Base-by-base conservation (phyloP, 2,329 filamentous ascomycete species). In the Fulvia fulva region DNA sequence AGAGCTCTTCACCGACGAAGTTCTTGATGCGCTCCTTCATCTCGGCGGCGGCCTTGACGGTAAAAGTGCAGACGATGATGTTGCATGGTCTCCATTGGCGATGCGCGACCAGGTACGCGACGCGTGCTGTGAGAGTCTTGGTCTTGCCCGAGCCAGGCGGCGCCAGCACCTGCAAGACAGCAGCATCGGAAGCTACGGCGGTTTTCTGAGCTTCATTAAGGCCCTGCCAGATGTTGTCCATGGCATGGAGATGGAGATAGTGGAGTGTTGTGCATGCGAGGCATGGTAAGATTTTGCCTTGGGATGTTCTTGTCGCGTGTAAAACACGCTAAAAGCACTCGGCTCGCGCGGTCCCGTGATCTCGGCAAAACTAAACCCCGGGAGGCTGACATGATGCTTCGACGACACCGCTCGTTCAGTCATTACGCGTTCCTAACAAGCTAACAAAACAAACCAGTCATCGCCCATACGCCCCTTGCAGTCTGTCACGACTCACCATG, bases 61-160 rank as follows among this genome's bases (percentile, higher is more conserved):
- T 99, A 71, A 99, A 99, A 0, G 93, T 97, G 61, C 93, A 94
- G 59, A 97, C 93, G 59, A 99, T 87, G 68, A 97, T 86, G 76
- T 97, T 91, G 77, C 89, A 86, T 68, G 93, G 93, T 57, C 85
- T 83, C 66, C 90, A 84, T 44, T 87, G 84, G 66, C 84, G 78
- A 67, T 88, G 80, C 52, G 87, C 83, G 55, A 97, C 83, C 28
- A 97, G 84, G 81, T 93, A 95, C 67, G 92, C 92, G 58, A 97
- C 91, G 62, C 94, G 88, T 46, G 92, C 90, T 0, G 92, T 96
- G 55, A 99, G 81, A 0, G 94, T 97, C 74, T 97, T 95, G 14
- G 93, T 99, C 76, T 99, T 97, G 21, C 94, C 93, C 61, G 85
- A 87, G 32, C 85, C 85, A 23, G 85, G 85, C 53, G 83, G 83